phyloP scores from a whole-genome alignment of 257 asterid genomes.

The Solanum paucissectum region DNA sequence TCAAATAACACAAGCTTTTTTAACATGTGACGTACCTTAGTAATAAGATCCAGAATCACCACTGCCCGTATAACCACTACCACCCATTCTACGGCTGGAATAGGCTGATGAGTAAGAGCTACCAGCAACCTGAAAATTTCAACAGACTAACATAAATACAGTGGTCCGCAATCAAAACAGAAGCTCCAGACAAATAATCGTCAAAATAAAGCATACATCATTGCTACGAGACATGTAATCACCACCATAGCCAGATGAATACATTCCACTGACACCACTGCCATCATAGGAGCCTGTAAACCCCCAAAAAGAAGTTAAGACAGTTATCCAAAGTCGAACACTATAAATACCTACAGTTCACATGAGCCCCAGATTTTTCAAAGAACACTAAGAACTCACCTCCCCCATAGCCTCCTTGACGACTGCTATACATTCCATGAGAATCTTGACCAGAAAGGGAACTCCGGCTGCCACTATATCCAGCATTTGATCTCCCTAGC shows the following conservation, averaged over 20 bases:
- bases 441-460: conserved; percentile 75
- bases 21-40: conserved; percentile 30
- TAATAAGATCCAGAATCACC: conserved; percentile 82
- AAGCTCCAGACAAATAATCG: neutral
- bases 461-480: conserved; percentile 69
- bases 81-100: conserved; percentile 67
- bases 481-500: conserved; percentile 71
- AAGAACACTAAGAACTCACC: conserved; percentile 28
- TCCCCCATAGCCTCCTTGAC: conserved; percentile 75
- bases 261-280: conserved; percentile 69
- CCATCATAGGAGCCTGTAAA: conserved; percentile 73
- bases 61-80: conserved; percentile 74
- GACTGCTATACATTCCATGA: conserved; percentile 66
- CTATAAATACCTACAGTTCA: neutral
- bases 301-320: neutral
- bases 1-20: neutral
- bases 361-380: neutral
- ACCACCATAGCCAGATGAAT: conserved; percentile 70
- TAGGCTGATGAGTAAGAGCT: conserved; percentile 81
- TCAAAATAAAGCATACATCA: conserved; percentile 42
- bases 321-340: neutral
- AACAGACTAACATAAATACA: neutral
- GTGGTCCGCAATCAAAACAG: neutral
- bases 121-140: conserved; percentile 52
- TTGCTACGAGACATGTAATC: conserved; percentile 71